These are phyloP conservation scores for Paraphaeosphaeria sporulosa DNA, from an alignment of 2,329 filamentous ascomycete genomes.

Conservation along the genomic window DNA sequence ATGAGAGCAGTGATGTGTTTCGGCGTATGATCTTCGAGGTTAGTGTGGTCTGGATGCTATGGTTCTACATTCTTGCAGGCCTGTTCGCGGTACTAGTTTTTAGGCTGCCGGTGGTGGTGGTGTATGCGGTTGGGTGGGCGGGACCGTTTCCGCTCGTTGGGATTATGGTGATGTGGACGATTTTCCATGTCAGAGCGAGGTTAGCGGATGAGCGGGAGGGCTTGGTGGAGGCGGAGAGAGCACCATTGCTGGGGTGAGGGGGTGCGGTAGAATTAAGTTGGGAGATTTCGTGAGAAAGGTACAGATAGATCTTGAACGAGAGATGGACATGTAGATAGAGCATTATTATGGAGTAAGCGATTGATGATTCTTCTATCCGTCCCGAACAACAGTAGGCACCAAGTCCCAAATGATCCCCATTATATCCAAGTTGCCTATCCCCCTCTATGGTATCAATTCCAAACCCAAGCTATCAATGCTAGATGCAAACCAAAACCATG, in stretches of 20 bases:
- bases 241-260: not conserved
- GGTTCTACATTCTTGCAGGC: not conserved
- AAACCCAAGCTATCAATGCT: not conserved
- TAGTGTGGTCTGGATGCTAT: not conserved
- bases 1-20: not conserved
- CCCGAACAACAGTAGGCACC: no score
- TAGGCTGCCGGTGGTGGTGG: not conserved
- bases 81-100: not conserved
- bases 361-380: no score
- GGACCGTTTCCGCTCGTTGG: not conserved
- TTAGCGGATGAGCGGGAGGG: not conserved
- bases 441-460: not conserved
- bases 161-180: not conserved
- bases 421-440: not conserved
- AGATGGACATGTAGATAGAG: no score
- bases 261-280: not conserved
- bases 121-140: constrained; percentile 5
- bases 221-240: not conserved
- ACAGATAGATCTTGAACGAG: no score
- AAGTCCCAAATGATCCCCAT: not conserved
- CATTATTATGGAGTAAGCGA: no score
- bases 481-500: not conserved
- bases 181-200: not conserved
- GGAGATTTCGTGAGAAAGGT: no score
- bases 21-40: not conserved